Evolutionary conservation across 345 rosid genomes (phyloP).

Genomic region (Populus euphratica): DNA sequence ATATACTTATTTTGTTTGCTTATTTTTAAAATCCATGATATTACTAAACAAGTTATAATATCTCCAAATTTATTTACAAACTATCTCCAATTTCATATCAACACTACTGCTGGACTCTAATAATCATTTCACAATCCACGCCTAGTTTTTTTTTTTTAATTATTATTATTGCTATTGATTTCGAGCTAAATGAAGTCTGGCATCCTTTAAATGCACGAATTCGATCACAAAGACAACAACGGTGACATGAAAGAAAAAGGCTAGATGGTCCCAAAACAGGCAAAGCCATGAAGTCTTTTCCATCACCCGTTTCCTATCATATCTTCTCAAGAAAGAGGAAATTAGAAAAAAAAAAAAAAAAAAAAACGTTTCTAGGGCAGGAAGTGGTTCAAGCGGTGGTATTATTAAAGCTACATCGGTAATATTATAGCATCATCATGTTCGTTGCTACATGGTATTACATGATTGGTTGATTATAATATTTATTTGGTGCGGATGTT

Average conservation of each 20-base stretch:
- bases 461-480: background rate
- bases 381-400: background rate
- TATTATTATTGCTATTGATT: no score
- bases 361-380: background rate
- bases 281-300: background rate
- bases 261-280: background rate
- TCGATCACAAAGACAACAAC: no score
- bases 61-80: no score
- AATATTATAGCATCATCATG: background rate
- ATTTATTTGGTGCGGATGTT: background rate
- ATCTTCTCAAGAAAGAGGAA: background rate
- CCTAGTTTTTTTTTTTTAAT: no score
- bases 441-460: background rate
- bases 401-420: constrained; percentile 4
- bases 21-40: no score
- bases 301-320: background rate
- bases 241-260: background rate
- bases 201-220: background rate
- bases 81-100: no score
- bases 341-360: background rate
- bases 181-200: background rate
- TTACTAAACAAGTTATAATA: no score
- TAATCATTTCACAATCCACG: no score
- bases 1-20: no score
- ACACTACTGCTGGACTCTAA: no score